Percentiles rank a stretch among this genome's conserved stretches.
These are phyloP conservation scores for Torulaspora microellipsoides DNA, from an alignment of 805 yeast species.

Conservation along the genomic window DNA sequence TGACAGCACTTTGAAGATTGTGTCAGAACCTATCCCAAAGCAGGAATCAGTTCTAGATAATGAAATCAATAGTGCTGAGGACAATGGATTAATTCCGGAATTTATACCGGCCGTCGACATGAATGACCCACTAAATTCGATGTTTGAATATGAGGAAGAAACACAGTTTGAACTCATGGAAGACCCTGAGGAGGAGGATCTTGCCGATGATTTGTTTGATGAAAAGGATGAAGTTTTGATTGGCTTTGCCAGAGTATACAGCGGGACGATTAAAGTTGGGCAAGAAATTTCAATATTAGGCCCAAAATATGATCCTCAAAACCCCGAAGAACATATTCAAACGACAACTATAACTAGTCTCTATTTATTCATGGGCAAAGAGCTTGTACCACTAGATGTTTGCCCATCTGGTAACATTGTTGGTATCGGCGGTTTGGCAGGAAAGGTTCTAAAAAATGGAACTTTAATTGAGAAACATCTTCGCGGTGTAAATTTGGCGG, in stretches of 20 bases:
- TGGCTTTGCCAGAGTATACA: constrained; percentile 84
- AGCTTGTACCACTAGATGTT: constrained; percentile 64
- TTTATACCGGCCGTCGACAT: constrained; percentile 35
- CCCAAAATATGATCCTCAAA: constrained; percentile 76
- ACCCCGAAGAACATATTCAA: constrained; percentile 51
- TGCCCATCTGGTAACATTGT: constrained; percentile 96
- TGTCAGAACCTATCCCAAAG: constrained; percentile 25
- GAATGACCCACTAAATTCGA: constrained; percentile 33
- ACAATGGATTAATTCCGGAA: constrained; percentile 21
- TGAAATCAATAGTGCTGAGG: constrained; percentile 17
- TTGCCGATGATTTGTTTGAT: constrained; percentile 39
- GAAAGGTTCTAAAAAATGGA: constrained; percentile 78
- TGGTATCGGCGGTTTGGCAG: constrained; percentile 88
- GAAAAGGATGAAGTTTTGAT: constrained; percentile 62
- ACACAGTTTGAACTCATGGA: constrained; percentile 46
- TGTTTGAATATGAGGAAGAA: constrained; percentile 51
- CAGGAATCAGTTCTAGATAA: constrained; percentile 26
- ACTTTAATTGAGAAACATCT: constrained; percentile 60
- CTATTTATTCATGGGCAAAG: constrained; percentile 88
- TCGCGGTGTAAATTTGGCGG: constrained; percentile 71
- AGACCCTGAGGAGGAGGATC: constrained; percentile 45
- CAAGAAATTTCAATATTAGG: constrained; percentile 72
- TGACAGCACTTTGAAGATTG: constrained; percentile 15
- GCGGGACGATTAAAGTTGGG: constrained; percentile 77
- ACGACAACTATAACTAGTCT: constrained; percentile 62